Evolutionary conservation across 2,329 filamentous ascomycete species (phyloP), one percentile per base, ranked within the genome.

Genomic region (Dothidotthia symphoricarpi): DNA sequence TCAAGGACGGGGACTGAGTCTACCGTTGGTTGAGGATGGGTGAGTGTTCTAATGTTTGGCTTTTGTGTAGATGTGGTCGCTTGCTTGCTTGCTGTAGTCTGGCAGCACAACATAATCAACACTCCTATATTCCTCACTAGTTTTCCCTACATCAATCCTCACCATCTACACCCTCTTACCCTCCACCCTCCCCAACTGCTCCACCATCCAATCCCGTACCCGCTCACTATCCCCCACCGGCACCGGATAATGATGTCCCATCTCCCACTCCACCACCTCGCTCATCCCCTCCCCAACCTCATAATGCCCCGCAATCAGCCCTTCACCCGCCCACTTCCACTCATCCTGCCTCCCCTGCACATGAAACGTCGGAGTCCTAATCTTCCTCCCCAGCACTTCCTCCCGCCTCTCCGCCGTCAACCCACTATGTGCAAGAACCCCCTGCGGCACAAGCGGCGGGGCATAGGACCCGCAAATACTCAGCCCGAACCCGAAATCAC

Each of bases 191-290:
- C 19, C 19, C 19, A 22, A 22, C 5, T 22, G 5, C 19, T 9
- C 19, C n/a, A 55, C 13, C 24, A 59, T 41, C 58, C 59, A 65
- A 11, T 58, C 44, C 29, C 26, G 47, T 13, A 66, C 51, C 33
- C 35, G 44, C 45, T 65, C 47, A 11, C 36, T 64, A 34, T 68
- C 61, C 35, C 64, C 64, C 1, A 46, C 28, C 24, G 36, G 34
- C 14, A 54, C 48, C 1, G 66, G 66, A 45, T 69, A 61, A 49
- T 63, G 51, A 59, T 69, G 66, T 1, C 63, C 63, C 44, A 63
- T 65, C 4, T 61, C 51, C 44, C 55, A 61, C 29, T 48, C 46
- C 35, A 51, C 35, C 0, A 59, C 45, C 24, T 49, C 45, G 22
- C 52, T 58, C 37, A 43, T 59, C 12, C 57, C 59, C 22, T 50